These are phyloP conservation scores for Aureobasidium musti DNA, from an alignment of 2,329 filamentous ascomycete species.

Conservation along the genomic window DNA sequence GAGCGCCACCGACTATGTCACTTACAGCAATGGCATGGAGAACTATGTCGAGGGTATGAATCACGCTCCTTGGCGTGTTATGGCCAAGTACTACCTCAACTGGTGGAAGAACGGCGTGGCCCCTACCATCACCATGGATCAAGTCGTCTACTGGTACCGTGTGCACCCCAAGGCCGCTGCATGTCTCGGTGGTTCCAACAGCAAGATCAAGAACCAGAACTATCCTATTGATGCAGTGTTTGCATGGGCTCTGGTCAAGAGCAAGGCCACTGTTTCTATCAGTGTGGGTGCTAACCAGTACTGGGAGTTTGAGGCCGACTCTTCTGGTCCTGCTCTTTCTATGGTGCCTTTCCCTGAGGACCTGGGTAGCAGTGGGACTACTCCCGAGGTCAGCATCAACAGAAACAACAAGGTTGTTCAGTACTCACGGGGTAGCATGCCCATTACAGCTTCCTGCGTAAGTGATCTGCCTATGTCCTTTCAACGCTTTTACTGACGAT, in stretches of 20 bases:
- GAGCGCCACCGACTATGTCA: conserved; percentile 39
- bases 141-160: conserved; percentile 46
- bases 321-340: conserved; percentile 38
- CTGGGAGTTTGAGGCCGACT: conserved; percentile 41
- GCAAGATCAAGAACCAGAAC: conserved; percentile 40
- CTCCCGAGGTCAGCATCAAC: conserved; percentile 40
- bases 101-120: conserved; percentile 43
- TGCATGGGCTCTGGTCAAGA: conserved; percentile 43
- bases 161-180: conserved; percentile 42
- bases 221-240: conserved; percentile 44
- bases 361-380: conserved; percentile 36
- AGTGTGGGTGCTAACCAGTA: conserved; percentile 41
- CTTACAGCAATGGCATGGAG: conserved; percentile 39
- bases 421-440: conserved; percentile 35
- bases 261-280: conserved; percentile 40
- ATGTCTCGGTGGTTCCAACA: conserved; percentile 40
- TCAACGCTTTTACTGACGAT: neutral
- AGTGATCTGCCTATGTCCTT: neutral
- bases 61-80: conserved; percentile 45
- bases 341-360: conserved; percentile 41
- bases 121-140: conserved; percentile 41
- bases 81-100: conserved; percentile 44
- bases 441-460: conserved; percentile 38
- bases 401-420: conserved; percentile 37
- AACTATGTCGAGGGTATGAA: conserved; percentile 43